Evolutionary conservation across 371 early-diverging fungal genomes (phyloP), one percentile per base, ranked within the genome.

Genomic region (Apophysomyces sp.): DNA sequence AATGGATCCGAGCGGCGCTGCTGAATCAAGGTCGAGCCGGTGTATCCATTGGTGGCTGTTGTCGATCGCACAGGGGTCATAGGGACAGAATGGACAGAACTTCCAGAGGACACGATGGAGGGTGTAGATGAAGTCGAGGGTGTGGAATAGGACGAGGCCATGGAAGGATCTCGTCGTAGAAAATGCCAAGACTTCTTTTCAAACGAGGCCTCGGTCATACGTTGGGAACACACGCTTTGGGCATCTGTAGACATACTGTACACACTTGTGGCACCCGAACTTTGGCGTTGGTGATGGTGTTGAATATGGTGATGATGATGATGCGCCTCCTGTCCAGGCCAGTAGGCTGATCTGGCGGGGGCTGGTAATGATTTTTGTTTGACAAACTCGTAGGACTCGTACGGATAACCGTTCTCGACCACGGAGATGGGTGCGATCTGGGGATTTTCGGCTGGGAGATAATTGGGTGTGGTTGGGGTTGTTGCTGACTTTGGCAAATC

Each of bases 1-100:
- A 80, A 55, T 11, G 77, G 77, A 32, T 80, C 77, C 0, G 69
- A 63, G 27, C 67, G 71, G 44, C 67, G 60, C 54, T 80, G 77
- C 28, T 69, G 70, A 15, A 72, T 77, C 18, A 72, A 57, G 0
- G 61, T 54, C 0, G 61, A 55, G 8, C 67, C 62, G 16, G 66
- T 65, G 57, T 65, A 67, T 18, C 56, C 61, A 52, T 61, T 57
- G 3, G 71, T 54, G 16, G 74, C 65, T 34, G 67, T 65, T 26
- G 60, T 67, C 0, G 69, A 68, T 4, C 71, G 67, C 12, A 67
- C 62, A 4, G 69, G 64, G 26, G 72, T 67, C 61, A 70, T 67
- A 15, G 71, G 62, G 0, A 60, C 61, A 30, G 63, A 61, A 49
- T 65, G 63, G 1, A 57, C 58, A 24, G 60, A 24, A 28, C 18